A percentile compares a stretch with the other conserved stretches of the same genome.
Evolutionary conservation across 225 moss, liverwort and hornwort species (phyloP).

Genomic region (Anthoceros angustus): DNA sequence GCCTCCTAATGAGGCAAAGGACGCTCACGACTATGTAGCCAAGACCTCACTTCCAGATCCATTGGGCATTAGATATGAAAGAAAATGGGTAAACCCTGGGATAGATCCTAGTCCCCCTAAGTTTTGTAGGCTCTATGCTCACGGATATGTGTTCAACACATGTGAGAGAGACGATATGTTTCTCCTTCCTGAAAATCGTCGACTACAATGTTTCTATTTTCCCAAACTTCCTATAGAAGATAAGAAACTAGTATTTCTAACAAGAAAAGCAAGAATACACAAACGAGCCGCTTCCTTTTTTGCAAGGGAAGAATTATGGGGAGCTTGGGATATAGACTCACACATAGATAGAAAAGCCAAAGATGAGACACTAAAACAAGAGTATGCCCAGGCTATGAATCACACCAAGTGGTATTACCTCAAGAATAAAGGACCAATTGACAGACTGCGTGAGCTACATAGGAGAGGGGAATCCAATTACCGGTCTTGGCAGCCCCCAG

Average conservation of each 20-base stretch:
- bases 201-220: neutral
- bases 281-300: neutral
- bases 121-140: neutral
- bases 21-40: neutral
- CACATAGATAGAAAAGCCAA: neutral
- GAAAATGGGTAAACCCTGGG: neutral
- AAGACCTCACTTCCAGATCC: neutral
- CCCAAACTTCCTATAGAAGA: neutral
- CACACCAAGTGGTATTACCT: neutral
- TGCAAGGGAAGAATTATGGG: neutral
- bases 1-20: neutral
- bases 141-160: neutral
- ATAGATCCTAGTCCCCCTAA: neutral
- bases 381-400: neutral
- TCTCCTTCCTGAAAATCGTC: neutral
- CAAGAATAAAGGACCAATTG: neutral
- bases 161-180: neutral
- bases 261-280: neutral
- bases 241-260: neutral
- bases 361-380: neutral
- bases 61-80: neutral
- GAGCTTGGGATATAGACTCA: neutral
- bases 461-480: neutral
- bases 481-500: neutral
- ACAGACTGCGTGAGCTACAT: neutral